Conservation (phyloP, 2,329 filamentous ascomycete genomes). For the Colletotrichum plurivorum region DNA sequence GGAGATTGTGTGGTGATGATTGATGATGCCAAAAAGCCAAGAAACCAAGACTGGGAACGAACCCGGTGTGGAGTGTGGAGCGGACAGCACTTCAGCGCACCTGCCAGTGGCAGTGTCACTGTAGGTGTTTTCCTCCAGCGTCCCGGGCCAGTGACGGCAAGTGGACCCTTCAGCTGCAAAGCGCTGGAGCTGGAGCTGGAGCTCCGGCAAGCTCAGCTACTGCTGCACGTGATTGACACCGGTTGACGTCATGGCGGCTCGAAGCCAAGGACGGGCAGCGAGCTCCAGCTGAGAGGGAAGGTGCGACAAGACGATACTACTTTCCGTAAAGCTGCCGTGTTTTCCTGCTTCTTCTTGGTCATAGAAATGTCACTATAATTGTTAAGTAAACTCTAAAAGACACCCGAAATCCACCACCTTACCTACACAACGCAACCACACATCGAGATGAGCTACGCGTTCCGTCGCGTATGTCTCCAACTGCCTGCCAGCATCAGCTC, state of each 20-base stretch:
- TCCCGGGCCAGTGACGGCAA: background rate
- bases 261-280: background rate
- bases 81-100: background rate
- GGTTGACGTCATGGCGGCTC: slow-evolving; percentile 30
- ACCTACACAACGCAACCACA: background rate
- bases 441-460: slow-evolving; percentile 43
- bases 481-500: slow-evolving; percentile 33
- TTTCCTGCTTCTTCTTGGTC: background rate
- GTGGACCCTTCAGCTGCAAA: too few species aligned
- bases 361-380: slow-evolving; percentile 1
- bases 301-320: background rate
- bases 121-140: slow-evolving; percentile 3
- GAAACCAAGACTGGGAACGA: background rate
- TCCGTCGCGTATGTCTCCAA: slow-evolving; percentile 41
- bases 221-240: slow-evolving; percentile 16
- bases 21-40: background rate
- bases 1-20: slow-evolving; percentile 22
- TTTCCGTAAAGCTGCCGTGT: background rate
- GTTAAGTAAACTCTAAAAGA: background rate
- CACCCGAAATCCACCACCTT: background rate
- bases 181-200: slow-evolving; percentile 5
- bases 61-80: slow-evolving; percentile 24
- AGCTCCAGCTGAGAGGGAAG: background rate
- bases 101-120: background rate
- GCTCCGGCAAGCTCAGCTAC: slow-evolving; percentile 20